Base-by-base conservation (phyloP, 2,329 filamentous ascomycete species). In the Orbilia blumenaviensis region DNA sequence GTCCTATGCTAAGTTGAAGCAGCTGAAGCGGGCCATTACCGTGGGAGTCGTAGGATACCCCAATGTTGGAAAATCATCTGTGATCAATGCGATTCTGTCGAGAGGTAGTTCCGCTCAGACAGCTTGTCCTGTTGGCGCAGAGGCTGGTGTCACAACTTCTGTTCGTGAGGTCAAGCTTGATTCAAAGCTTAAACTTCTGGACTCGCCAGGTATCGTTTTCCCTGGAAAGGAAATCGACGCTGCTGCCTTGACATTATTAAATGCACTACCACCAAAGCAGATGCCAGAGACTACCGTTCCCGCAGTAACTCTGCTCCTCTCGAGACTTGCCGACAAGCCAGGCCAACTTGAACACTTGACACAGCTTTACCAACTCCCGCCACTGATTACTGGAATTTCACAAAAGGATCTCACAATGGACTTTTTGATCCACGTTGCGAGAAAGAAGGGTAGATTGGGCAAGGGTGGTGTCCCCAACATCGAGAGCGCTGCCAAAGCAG, bases 11-110 rank as follows among this genome's bases (percentile, higher is more conserved):
- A 90, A 92, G 71, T 88, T 88, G 76, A 91, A 92, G 80, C 90
- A 96, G 82, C 86, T 97, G 79, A 96, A 96, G 86, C 91, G 94
- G 67, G 91, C 93, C 63, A 89, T 96, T 80, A 94, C 92, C 18
- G 94, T 97, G 76, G 94, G 94, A 78, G 92, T 97, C 77, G 96
- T 97, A 80, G 94, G 94, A 27, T 97, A 97, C 83, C 94, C 94
- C 80, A 97, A 97, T 82, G 94, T 97, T 74, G 94, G 94, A 82
- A 97, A 97, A 86, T 96, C 93, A 27, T 97, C 93, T 60, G 93
- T 97, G 81, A 97, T 97, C 87, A 97, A 97, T 83, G 92, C 93
- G 14, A 89, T 97, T 67, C 91, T 93, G 18, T 89, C 91, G 38
- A 89, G 92, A 38, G 86, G 97, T 79, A 89, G 90, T 78, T 87